phyloP scores from a whole-genome alignment of 371 early-diverging fungal genomes.

The Mucor circinelloides region DNA sequence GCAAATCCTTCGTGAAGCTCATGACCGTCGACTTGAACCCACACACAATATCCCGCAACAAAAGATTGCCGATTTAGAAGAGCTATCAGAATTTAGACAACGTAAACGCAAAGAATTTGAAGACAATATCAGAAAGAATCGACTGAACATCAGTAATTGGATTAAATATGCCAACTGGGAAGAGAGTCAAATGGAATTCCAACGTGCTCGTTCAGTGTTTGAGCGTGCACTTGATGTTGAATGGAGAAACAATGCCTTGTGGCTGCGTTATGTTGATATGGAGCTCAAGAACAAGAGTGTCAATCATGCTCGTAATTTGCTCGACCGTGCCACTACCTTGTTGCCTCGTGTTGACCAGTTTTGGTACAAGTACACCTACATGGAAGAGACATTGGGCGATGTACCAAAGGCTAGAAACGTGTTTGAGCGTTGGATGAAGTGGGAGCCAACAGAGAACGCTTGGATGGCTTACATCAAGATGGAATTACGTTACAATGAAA shows the following conservation, averaged over 20 bases:
- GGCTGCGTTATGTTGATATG: slow-evolving; percentile 94
- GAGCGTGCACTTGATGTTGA: slow-evolving; percentile 94
- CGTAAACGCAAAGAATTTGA: slow-evolving; percentile 95
- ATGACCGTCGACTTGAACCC: slow-evolving; percentile 81
- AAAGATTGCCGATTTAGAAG: slow-evolving; percentile 91
- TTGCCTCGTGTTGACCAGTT: slow-evolving; percentile 94
- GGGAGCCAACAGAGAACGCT: slow-evolving; percentile 93
- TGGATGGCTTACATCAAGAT: slow-evolving; percentile 95
- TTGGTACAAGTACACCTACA: slow-evolving; percentile 97
- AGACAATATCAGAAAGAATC: slow-evolving; percentile 85
- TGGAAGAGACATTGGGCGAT: slow-evolving; percentile 96
- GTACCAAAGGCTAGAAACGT: slow-evolving; percentile 88
- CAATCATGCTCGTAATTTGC: slow-evolving; percentile 91
- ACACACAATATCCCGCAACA: slow-evolving; percentile 81
- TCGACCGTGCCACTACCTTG: slow-evolving; percentile 88
- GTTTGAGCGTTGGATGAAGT: slow-evolving; percentile 98
- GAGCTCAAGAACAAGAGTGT: slow-evolving; percentile 95
- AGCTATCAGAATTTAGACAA: slow-evolving; percentile 87
- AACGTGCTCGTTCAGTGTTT: slow-evolving; percentile 87
- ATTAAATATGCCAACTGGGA: slow-evolving; percentile 97
- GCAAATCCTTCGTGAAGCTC: slow-evolving; percentile 95
- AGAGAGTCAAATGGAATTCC: slow-evolving; percentile 84
- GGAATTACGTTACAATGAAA: slow-evolving; percentile 88
- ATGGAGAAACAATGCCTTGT: slow-evolving; percentile 82
- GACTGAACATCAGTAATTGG: slow-evolving; percentile 88